Base-by-base conservation (phyloP, 495 filamentous ascomycete species). In the Penicillium verhagenii region DNA sequence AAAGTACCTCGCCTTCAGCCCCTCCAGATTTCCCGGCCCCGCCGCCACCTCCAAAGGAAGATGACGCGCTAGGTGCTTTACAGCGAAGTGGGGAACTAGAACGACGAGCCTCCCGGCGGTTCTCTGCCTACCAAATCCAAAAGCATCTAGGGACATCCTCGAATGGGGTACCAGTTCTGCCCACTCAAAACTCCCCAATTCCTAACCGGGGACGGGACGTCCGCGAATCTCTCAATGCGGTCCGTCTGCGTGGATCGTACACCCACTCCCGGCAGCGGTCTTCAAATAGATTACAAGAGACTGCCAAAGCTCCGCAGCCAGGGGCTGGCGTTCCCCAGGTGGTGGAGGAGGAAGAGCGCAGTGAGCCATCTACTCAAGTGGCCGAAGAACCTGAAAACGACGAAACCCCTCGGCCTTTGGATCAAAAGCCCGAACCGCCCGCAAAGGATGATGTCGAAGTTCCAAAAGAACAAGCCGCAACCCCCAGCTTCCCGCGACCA, bases 51-150 rank as follows among this genome's bases (percentile, higher is more conserved):
- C 86, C 87, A 20, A 88, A 90, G 59, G 85, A 92, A 59, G 88
- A 95, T 64, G 93, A 96, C 75, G 94, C 94, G 8, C 77, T 98
- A 46, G 91, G 89, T 35, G 92, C 92, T 39, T 70, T 98, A 56
- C 95, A 97, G 67, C 79, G 90, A 67, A 91, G 92, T 49, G 91
- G 92, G 5, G 91, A 96, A 53, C 75, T 97, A n/a, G 93, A 97
- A 64, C 82, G 94, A 59, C 82, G 94, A 60, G 95, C 94, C 9
- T 97, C 95, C 3, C 80, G 92, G 61, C 77, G 94, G 60, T 97
- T 97, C 65, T 97, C 92, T 26, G 86, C 88, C 37, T 98, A 97
- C 71, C 95, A 97, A 61, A 92, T 97, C 43, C 89, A 90, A 20
- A 97, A 96, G 61, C 91, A 96, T 54, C 79, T 97, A 3, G 94